These are phyloP conservation scores for Paratinospora sagittata DNA, from an alignment of 164 flowering plant genomes.

Conservation along the genomic window DNA sequence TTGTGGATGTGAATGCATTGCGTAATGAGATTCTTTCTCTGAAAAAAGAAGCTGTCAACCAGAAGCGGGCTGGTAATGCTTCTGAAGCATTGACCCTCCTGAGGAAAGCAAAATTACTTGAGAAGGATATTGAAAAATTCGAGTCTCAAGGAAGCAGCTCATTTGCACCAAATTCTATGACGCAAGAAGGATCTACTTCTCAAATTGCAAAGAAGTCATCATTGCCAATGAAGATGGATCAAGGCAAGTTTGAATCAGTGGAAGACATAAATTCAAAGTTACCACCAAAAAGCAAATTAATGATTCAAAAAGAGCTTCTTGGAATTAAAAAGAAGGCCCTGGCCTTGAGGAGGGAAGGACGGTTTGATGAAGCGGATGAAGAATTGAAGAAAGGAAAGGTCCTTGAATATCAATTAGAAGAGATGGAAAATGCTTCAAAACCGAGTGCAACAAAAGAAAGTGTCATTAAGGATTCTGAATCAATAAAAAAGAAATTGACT, in stretches of 20 bases:
- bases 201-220: slow-evolving; percentile 14
- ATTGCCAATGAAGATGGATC: slow-evolving; percentile 8
- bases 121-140: slow-evolving; percentile 39
- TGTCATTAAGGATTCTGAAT: slow-evolving; percentile 14
- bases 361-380: slow-evolving; percentile 71
- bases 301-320: slow-evolving; percentile 73
- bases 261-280: slow-evolving; percentile 13
- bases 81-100: slow-evolving; percentile 60
- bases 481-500: slow-evolving; percentile 11
- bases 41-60: slow-evolving; percentile 61
- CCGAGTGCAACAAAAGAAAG: slow-evolving; percentile 12
- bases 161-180: slow-evolving; percentile 5
- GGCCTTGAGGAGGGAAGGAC: slow-evolving; percentile 77
- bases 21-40: slow-evolving; percentile 48
- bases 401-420: slow-evolving; percentile 74
- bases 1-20: slow-evolving; percentile 36
- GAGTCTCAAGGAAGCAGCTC: slow-evolving; percentile 20
- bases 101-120: slow-evolving; percentile 73
- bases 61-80: slow-evolving; percentile 66
- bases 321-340: slow-evolving; percentile 72
- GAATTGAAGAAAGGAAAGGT: slow-evolving; percentile 64
- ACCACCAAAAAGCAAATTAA: slow-evolving; percentile 48
- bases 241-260: slow-evolving; percentile 9
- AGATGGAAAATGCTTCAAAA: slow-evolving; percentile 41
- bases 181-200: slow-evolving; percentile 10